These are phyloP conservation scores for Penicillium janthinellum DNA, from an alignment of 2,329 filamentous ascomycete genomes.

Conservation along the genomic window DNA sequence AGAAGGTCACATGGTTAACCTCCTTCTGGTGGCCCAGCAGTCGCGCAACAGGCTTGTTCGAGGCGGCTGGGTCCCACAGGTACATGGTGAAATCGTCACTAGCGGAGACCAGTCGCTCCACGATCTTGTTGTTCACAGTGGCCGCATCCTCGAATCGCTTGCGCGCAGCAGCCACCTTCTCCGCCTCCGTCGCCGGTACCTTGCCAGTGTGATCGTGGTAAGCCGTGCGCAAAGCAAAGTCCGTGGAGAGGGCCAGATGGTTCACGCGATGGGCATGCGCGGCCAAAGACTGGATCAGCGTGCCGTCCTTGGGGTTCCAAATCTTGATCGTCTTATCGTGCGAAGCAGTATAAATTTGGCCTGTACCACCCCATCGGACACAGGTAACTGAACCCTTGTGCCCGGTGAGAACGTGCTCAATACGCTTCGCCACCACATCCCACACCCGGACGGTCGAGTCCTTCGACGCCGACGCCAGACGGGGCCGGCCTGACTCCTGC, in stretches of 20 bases:
- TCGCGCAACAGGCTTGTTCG: conserved; percentile 81
- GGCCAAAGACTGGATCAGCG: conserved; percentile 74
- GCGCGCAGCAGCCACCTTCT: conserved; percentile 72
- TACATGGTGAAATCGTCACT: conserved; percentile 97
- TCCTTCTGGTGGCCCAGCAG: conserved; percentile 95
- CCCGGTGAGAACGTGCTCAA: conserved; percentile 80
- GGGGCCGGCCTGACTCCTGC: conserved; percentile 70
- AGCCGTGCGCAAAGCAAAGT: conserved; percentile 81
- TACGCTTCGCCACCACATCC: conserved; percentile 75
- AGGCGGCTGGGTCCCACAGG: conserved; percentile 80
- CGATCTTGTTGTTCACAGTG: conserved; percentile 71
- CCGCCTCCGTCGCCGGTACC: conserved; percentile 68
- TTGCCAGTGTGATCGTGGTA: conserved; percentile 82
- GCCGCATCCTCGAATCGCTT: conserved; percentile 85
- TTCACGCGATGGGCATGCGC: conserved; percentile 95
- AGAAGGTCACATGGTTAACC: conserved; percentile 94
- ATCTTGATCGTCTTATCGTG: conserved; percentile 92
- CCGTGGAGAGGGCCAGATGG: conserved; percentile 88
- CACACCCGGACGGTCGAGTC: conserved; percentile 87
- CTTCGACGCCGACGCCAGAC: conserved; percentile 84
- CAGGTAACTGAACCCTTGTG: conserved; percentile 89
- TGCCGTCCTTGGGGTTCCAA: conserved; percentile 81
- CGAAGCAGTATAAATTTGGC: conserved; percentile 78
- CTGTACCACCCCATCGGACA: conserved; percentile 91
- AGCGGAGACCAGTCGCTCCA: conserved; percentile 84